Evolutionary conservation across 139 green algal genomes (phyloP), one percentile per base, ranked within the genome.

Genomic region (Micractinium sp.): DNA sequence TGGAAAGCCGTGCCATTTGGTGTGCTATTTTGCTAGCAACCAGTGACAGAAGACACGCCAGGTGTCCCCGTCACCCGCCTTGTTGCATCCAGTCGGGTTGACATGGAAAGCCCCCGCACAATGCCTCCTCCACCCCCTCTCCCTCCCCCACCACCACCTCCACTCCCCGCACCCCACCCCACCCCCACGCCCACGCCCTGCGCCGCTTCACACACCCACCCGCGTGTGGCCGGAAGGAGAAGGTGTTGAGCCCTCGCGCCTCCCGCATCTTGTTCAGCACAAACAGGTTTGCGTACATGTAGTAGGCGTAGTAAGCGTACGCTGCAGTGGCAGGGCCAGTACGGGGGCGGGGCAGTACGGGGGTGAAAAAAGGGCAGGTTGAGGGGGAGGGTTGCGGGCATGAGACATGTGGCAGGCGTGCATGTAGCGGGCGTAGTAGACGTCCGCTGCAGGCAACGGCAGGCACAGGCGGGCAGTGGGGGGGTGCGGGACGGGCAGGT

Each of bases 241-340:
- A 98, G 29, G 96, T 98, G 94, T 98, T 99, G 82, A 98, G 91
- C 9, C 97, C 97, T 39, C 96, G 96, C 14, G 91, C 89, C 93
- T 99, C 96, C 12, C 98, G 90, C 82, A 99, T 93, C 92, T 97
- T 96, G 94, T 99, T 99, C 31, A 99, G 94, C 67, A 90, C 93
- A 93, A 96, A 97, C 61, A 99, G 96, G 95, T 99, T 99, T 82
- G 97, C 97, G 88, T 99, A 99, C 85, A 93, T 81, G 94, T 99
- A 99, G 95, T 99, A 99, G 27, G 96, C 94, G 88, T 99, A 99
- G 94, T 99, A 99, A 61, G 94, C 93, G 93, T 98, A 99, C 7
- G 98, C 96, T 75, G 96, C 96, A 90, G 56, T 5, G n/a, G 14
- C 13, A 29, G 31, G 31, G 71, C n/a, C n/a, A n/a, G n/a, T n/a